These are phyloP conservation scores for Aspergillus asperescens DNA, from an alignment of 495 filamentous ascomycete species.

Conservation along the genomic window DNA sequence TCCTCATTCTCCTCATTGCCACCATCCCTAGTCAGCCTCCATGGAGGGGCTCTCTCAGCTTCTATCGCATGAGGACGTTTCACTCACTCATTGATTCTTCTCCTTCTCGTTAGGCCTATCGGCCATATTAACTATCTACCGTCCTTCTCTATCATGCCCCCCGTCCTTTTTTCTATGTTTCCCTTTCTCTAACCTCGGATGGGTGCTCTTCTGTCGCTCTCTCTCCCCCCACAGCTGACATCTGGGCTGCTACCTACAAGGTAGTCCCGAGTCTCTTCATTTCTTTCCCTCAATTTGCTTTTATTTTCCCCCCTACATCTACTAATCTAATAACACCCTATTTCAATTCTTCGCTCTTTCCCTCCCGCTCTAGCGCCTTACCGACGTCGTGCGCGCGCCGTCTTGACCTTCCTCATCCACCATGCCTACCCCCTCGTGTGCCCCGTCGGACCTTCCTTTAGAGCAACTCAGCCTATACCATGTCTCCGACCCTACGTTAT, in stretches of 20 bases:
- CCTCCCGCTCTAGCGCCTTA: not conserved
- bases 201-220: constrained; percentile 9
- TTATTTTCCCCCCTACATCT: not conserved
- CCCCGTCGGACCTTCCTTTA: constrained; percentile 55
- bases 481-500: constrained; percentile 69
- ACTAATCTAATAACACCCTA: not conserved
- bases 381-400: constrained; percentile 10
- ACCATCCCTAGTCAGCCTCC: constrained; percentile 7
- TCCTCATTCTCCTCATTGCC: constrained; percentile 14
- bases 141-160: constrained; percentile 18
- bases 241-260: not conserved
- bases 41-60: constrained; percentile 24
- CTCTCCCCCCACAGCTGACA: constrained; percentile 11
- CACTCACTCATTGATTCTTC: constrained; percentile 12
- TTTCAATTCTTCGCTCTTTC: not conserved
- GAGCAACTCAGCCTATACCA: constrained; percentile 77
- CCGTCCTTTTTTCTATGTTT: constrained; percentile 5
- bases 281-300: constrained; percentile 7
- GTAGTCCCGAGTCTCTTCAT: not conserved
- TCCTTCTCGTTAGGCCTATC: constrained; percentile 7
- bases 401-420: constrained; percentile 16
- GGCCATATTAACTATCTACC: constrained; percentile 1
- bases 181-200: constrained; percentile 11
- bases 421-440: constrained; percentile 34
- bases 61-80: constrained; percentile 15